These are phyloP conservation scores for Calycina herbarum DNA, from an alignment of 2,329 filamentous ascomycete species.

Conservation along the genomic window DNA sequence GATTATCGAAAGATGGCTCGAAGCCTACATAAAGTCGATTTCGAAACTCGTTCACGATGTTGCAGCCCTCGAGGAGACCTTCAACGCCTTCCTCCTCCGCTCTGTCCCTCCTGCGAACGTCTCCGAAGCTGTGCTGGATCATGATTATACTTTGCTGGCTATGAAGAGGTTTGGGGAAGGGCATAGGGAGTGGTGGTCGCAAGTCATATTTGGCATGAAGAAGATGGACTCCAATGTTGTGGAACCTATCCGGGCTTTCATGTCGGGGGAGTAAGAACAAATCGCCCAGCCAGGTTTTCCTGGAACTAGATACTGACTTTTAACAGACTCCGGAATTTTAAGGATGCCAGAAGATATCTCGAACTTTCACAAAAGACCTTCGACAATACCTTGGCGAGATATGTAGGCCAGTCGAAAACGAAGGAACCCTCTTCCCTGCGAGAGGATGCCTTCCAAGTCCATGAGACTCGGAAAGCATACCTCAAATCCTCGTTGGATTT, in stretches of 20 bases:
- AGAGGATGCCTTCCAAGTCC: constrained; percentile 94
- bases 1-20: constrained; percentile 88
- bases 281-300: background rate
- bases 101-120: constrained; percentile 72
- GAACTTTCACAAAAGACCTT: constrained; percentile 82
- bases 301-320: constrained; percentile 8
- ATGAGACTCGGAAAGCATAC: constrained; percentile 88
- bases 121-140: constrained; percentile 84
- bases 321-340: constrained; percentile 70
- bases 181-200: constrained; percentile 83
- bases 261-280: constrained; percentile 61
- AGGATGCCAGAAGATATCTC: constrained; percentile 74
- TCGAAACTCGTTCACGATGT: constrained; percentile 65
- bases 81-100: constrained; percentile 74
- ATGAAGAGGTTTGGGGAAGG: constrained; percentile 84
- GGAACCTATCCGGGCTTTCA: constrained; percentile 79
- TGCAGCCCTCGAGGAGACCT: constrained; percentile 72
- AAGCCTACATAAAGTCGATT: constrained; percentile 63
- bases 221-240: constrained; percentile 74
- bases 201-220: constrained; percentile 71
- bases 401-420: constrained; percentile 81
- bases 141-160: constrained; percentile 90
- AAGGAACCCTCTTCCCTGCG: constrained; percentile 90
- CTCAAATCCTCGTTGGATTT: constrained; percentile 93
- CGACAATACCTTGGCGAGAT: constrained; percentile 78